These are phyloP conservation scores for Lanmaoa rubissima DNA, from an alignment of 768 basidiomycete genomes.

Conservation along the genomic window DNA sequence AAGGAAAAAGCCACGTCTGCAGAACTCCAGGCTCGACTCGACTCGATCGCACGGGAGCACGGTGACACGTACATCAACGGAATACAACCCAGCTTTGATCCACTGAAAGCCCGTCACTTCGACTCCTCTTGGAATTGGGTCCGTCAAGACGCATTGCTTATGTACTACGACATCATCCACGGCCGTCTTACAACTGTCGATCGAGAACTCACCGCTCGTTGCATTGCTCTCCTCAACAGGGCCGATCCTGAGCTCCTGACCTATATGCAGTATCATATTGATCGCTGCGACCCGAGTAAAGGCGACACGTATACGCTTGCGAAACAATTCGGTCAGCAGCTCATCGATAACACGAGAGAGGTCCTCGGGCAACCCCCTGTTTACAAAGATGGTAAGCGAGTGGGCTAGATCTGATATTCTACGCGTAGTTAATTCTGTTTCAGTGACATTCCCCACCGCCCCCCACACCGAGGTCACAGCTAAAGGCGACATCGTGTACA, in stretches of 20 bases:
- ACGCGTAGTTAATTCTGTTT: background rate
- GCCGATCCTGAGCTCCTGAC: conserved; percentile 88
- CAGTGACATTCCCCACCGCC: conserved; percentile 97
- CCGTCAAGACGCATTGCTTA: conserved; percentile 90
- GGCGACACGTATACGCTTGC: conserved; percentile 94
- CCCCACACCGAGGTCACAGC: conserved; percentile 91
- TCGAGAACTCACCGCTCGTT: conserved; percentile 94
- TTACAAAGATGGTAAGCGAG: conserved; percentile 86
- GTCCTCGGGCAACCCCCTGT: conserved; percentile 81
- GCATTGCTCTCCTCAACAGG: conserved; percentile 96
- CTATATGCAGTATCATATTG: conserved; percentile 96
- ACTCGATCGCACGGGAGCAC: conserved; percentile 87
- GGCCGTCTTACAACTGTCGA: conserved; percentile 93
- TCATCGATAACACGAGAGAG: conserved; percentile 91
- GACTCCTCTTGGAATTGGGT: conserved; percentile 99
- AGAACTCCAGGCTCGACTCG: conserved; percentile 80
- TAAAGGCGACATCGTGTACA: conserved; percentile 93
- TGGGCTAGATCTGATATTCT: background rate
- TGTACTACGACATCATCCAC: conserved; percentile 99
- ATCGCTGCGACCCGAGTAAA: conserved; percentile 72
- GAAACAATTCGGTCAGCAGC: conserved; percentile 94
- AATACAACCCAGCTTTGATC: conserved; percentile 92
- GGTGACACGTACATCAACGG: conserved; percentile 93
- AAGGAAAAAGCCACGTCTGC: conserved; percentile 72
- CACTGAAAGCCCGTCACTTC: conserved; percentile 95